Base-by-base conservation (phyloP, 768 basidiomycete genomes). In the Vararia minispora region DNA sequence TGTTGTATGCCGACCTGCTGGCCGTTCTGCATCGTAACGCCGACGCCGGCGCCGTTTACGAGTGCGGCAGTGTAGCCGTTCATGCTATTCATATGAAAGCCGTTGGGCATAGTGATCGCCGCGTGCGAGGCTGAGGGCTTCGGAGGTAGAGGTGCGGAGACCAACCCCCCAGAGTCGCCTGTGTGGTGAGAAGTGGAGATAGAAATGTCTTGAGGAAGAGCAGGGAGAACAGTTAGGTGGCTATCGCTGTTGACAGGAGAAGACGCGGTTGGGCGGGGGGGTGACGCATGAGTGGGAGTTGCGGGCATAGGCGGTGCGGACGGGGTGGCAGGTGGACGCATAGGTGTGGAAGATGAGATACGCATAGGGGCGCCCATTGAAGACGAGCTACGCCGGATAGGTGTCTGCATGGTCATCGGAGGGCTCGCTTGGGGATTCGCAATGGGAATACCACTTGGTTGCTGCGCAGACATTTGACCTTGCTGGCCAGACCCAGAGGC, bases 291-390 rank as follows among this genome's bases (percentile, higher is more conserved):
- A 14, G 54, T 56, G 22, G 56, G 57, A 12, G 56, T 47, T 12
- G 56, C 44, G 2, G 48, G 50, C 7, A 52, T 37, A 10, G 45
- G 59, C 7, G 65, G 57, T 43, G 56, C 58, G 47, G 54, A 59
- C 24, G 68, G 59, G 4, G 64, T 47, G 0, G 55, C 49, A 10
- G 71, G 67, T 1, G 72, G 70, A 17, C 68, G 72, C 56, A 72
- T 72, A 21, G 63, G 69, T 40, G 68, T 71, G 17, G 71, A 72
- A 0, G 76, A 72, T 2, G 76, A 74, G 26, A 76, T 74, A 29
- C 77, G 70, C 61, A 76, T 67, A 29, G 76, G 70, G 2, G 71
- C 57, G 0, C 60, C 55, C 14, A 59, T 57, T 11, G 77, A 69
- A 0, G 73, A 57, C 4, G n/a, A n/a, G n/a, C n/a, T n/a, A n/a